These are phyloP conservation scores for Chalciporus chontae DNA, from an alignment of 768 basidiomycete genomes.

Conservation along the genomic window DNA sequence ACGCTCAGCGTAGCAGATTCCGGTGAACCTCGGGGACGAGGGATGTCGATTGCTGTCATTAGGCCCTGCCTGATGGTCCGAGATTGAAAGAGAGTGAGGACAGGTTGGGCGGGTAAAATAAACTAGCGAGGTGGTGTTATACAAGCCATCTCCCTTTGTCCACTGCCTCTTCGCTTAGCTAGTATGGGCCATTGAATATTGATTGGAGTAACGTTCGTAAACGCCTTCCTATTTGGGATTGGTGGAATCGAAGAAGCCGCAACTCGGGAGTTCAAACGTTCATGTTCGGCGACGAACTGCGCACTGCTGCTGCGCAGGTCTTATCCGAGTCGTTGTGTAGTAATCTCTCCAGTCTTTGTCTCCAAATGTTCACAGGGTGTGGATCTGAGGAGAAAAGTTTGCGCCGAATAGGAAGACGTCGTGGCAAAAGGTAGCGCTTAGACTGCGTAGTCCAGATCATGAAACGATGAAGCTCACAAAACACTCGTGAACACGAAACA, in stretches of 20 bases:
- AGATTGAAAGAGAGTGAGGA: slow-evolving; percentile 3
- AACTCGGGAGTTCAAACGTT: too few species aligned
- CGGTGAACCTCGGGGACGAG: slow-evolving; percentile 16
- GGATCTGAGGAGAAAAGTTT: background rate
- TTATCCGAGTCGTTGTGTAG: background rate
- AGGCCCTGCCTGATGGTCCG: slow-evolving; percentile 3
- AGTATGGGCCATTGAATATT: too few species aligned
- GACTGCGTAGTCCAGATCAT: too few species aligned
- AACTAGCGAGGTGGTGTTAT: slow-evolving; percentile 6
- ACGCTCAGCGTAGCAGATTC: slow-evolving; percentile 31
- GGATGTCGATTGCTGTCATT: slow-evolving; percentile 11
- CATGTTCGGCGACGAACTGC: background rate
- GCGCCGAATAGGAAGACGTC: background rate
- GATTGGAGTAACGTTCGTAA: slow-evolving; percentile 29
- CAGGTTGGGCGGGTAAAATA: slow-evolving; percentile 17
- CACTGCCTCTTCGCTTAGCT: slow-evolving; percentile 13
- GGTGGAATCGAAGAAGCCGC: slow-evolving; percentile 1
- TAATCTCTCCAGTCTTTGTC: too few species aligned
- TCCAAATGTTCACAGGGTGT: background rate
- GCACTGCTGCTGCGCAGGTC: background rate
- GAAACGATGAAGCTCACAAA: too few species aligned
- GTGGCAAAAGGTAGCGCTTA: too few species aligned
- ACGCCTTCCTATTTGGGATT: slow-evolving; percentile 26
- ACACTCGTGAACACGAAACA: too few species aligned
- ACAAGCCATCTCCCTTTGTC: background rate